phyloP scores from a whole-genome alignment of 495 filamentous ascomycete species.

The Melanomma pulvis-pyrius region DNA sequence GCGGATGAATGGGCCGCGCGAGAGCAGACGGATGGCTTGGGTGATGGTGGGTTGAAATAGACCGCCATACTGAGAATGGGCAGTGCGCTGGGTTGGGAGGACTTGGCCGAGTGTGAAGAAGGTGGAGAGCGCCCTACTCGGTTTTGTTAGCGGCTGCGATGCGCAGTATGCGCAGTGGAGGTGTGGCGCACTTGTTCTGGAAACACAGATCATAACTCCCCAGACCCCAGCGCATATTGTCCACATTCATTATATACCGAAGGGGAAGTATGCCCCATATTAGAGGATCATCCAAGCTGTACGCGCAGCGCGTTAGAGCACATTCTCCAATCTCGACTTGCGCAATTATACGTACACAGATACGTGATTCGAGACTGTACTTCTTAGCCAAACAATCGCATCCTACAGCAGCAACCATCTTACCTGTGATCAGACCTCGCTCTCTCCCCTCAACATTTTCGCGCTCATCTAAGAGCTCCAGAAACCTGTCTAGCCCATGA shows the following conservation, averaged over 20 bases:
- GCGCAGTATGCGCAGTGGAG: neutral
- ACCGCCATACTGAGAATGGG: constrained; percentile 73
- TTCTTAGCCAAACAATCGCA: neutral
- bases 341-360: constrained; percentile 77
- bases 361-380: constrained; percentile 86
- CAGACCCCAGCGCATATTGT: constrained; percentile 80
- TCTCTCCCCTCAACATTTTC: constrained; percentile 67
- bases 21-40: constrained; percentile 81
- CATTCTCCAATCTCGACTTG: neutral
- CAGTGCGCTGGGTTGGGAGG: constrained; percentile 79
- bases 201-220: constrained; percentile 95
- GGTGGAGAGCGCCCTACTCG: constrained; percentile 27
- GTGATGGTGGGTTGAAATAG: constrained; percentile 89
- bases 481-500: constrained; percentile 72
- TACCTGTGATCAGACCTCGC: constrained; percentile 86
- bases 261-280: constrained; percentile 87
- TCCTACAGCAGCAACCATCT: constrained; percentile 17
- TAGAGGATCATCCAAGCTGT: constrained; percentile 88
- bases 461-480: constrained; percentile 73
- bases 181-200: constrained; percentile 61
- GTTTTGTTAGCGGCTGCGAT: neutral
- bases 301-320: neutral
- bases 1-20: constrained; percentile 58
- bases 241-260: constrained; percentile 66
- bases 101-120: constrained; percentile 91